Percentiles rank a stretch among this genome's conserved stretches.
These are phyloP conservation scores for Thermochaetoides dissita DNA, from an alignment of 2,329 filamentous ascomycete genomes.

Conservation along the genomic window DNA sequence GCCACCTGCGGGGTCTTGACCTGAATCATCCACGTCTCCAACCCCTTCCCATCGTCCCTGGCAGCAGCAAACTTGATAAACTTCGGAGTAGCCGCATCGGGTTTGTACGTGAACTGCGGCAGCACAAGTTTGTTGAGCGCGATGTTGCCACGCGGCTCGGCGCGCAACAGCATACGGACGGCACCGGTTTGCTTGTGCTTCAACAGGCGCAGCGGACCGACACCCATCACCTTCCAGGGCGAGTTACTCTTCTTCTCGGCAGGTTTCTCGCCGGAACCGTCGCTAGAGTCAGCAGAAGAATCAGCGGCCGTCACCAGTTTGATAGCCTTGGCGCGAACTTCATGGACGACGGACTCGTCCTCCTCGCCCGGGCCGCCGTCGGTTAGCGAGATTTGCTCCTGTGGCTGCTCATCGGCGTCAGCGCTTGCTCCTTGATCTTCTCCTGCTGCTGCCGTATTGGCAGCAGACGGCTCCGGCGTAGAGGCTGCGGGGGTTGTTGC, in stretches of 20 bases:
- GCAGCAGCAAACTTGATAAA: conserved; percentile 46
- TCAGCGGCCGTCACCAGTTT: conserved; percentile 40
- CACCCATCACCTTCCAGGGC: conserved; percentile 55
- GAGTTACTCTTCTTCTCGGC: conserved; percentile 35
- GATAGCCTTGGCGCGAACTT: conserved; percentile 56
- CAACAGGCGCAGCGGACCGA: conserved; percentile 58
- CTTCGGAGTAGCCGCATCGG: conserved; percentile 31
- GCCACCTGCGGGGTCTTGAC: conserved; percentile 52
- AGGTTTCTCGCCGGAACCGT: conserved; percentile 25
- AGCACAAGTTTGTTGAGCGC: conserved; percentile 58
- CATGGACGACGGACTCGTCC: conserved; percentile 55
- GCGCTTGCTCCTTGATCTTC: conserved; percentile 28
- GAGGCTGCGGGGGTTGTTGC: conserved; percentile 45
- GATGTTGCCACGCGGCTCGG: conserved; percentile 61
- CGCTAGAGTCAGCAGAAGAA: conserved; percentile 30
- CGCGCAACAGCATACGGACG: conserved; percentile 55
- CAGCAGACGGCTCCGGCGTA: conserved; percentile 41
- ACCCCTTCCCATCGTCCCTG: conserved; percentile 40
- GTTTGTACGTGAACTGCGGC: conserved; percentile 47
- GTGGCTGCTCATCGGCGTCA: conserved; percentile 44
- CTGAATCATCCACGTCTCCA: conserved; percentile 59
- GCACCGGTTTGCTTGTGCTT: conserved; percentile 56
- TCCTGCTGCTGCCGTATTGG: conserved; percentile 18
- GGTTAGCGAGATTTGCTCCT: conserved; percentile 58
- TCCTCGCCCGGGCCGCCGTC: conserved; percentile 54